Evolutionary conservation across 805 yeast species (phyloP).

Genomic region (Yamadazyma takamatsuzukensis): DNA sequence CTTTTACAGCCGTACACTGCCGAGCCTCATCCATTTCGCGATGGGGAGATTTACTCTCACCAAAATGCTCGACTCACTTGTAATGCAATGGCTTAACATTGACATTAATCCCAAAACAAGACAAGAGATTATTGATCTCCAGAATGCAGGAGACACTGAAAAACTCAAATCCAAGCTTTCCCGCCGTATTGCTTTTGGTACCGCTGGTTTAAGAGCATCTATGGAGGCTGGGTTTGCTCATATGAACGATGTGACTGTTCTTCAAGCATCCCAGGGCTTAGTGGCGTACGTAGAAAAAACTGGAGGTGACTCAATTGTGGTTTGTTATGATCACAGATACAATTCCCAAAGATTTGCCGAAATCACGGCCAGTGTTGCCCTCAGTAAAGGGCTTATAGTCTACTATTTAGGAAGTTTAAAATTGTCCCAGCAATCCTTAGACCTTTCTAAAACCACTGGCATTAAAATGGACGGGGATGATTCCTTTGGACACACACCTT

Average conservation of each 20-base stretch:
- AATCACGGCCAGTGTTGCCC: conserved; percentile 71
- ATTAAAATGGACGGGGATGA: conserved; percentile 4
- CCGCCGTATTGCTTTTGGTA: conserved; percentile 76
- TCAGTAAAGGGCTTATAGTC: conserved; percentile 65
- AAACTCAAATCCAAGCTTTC: conserved; percentile 52
- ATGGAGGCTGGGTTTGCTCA: conserved; percentile 91
- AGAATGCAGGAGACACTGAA: conserved; percentile 29
- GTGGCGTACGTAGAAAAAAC: conserved; percentile 43
- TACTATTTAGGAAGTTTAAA: conserved; percentile 47
- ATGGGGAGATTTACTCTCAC: too few species aligned
- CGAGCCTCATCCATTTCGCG: too few species aligned
- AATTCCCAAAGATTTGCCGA: conserved; percentile 78
- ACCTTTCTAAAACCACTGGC: too few species aligned
- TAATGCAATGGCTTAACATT: conserved; percentile 31
- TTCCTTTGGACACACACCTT: conserved; percentile 69
- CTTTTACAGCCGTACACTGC: too few species aligned
- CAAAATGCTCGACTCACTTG: conserved; percentile 26
- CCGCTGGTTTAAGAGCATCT: conserved; percentile 83
- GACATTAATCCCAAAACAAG: conserved; percentile 47
- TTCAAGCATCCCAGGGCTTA: conserved; percentile 87
- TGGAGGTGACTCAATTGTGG: conserved; percentile 46
- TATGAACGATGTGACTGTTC: conserved; percentile 84
- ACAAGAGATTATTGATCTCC: conserved; percentile 49
- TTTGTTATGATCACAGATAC: conserved; percentile 91
- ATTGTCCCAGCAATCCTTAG: too few species aligned